Percentiles rank a stretch among this genome's conserved stretches.
phyloP scores from a whole-genome alignment of 139 green algal genomes.

The Picochlorum sp. region DNA sequence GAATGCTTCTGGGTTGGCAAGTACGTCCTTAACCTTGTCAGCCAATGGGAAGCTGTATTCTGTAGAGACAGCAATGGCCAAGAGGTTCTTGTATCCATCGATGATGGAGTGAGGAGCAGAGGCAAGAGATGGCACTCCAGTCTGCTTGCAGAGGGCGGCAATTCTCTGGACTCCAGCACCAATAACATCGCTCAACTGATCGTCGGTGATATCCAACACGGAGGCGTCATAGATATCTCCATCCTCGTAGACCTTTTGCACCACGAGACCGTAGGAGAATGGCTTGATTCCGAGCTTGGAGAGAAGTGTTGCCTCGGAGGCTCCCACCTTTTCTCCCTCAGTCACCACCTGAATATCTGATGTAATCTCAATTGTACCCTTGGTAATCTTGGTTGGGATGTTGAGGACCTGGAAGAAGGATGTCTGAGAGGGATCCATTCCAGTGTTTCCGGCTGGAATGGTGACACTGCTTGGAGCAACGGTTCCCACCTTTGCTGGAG shows the following conservation, averaged over 20 bases:
- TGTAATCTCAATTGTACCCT: slow-evolving; percentile 95
- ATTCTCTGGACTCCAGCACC: slow-evolving; percentile 68
- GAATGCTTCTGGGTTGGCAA: slow-evolving; percentile 77
- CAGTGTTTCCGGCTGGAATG: slow-evolving; percentile 83
- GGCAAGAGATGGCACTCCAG: slow-evolving; percentile 81
- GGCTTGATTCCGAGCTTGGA: slow-evolving; percentile 97
- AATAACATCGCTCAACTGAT: slow-evolving; percentile 65
- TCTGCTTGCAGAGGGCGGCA: slow-evolving; percentile 74
- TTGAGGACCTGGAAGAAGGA: slow-evolving; percentile 99
- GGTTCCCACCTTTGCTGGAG: slow-evolving; percentile 83
- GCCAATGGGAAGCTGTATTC: slow-evolving; percentile 93
- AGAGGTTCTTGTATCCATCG: slow-evolving; percentile 99
- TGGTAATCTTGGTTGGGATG: slow-evolving; percentile 99
- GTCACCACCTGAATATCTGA: slow-evolving; percentile 82
- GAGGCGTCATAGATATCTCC: slow-evolving; percentile 72
- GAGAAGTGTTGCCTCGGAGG: slow-evolving; percentile 96
- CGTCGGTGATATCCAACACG: slow-evolving; percentile 94
- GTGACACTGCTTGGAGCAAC: slow-evolving; percentile 83
- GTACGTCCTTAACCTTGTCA: slow-evolving; percentile 89
- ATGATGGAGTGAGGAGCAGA: slow-evolving; percentile 89
- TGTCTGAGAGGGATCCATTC: slow-evolving; percentile 98
- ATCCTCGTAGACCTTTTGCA: slow-evolving; percentile 78
- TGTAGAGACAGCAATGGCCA: slow-evolving; percentile 80
- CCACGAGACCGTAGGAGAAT: slow-evolving; percentile 91
- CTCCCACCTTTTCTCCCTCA: slow-evolving; percentile 76